A percentile compares a stretch with the other conserved stretches of the same genome.
phyloP scores from a whole-genome alignment of 768 basidiomycete species.

The Tremella mesenterica region DNA sequence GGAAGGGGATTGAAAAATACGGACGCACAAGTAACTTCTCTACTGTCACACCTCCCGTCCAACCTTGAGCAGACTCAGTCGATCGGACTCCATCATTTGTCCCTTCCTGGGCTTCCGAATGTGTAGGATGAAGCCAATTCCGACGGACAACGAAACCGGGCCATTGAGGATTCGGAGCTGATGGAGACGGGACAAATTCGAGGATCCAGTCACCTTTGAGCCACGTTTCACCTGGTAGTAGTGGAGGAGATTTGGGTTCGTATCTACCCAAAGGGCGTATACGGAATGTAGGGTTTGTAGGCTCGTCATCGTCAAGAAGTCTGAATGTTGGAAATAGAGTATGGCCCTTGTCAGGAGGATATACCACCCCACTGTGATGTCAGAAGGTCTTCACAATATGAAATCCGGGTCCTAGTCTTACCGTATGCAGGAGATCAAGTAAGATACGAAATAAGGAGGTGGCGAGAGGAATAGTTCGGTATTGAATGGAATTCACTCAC shows the following conservation, averaged over 20 bases:
- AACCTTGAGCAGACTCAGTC: neutral
- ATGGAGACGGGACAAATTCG: constrained; percentile 2
- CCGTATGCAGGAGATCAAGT: no score
- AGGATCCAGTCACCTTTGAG: constrained; percentile 18
- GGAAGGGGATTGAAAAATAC: no score
- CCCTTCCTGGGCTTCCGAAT: neutral
- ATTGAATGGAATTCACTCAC: constrained; percentile 8
- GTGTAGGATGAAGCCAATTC: constrained; percentile 13
- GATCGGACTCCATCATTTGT: neutral
- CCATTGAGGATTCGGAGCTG: no score
- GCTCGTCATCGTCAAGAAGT: neutral
- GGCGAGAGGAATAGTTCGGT: no score
- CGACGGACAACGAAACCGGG: constrained; percentile 21
- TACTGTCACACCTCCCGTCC: constrained; percentile 9
- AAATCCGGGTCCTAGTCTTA: neutral
- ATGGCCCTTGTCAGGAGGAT: neutral
- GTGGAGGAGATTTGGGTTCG: no score
- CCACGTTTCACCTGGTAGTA: no score
- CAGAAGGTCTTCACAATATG: neutral
- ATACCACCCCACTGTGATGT: neutral
- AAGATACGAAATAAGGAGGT: no score
- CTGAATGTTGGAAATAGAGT: constrained; percentile 22
- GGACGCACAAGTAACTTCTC: constrained; percentile 25
- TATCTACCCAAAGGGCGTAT: no score
- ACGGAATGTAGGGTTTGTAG: constrained; percentile 7